Percentiles rank a stretch among this genome's conserved stretches.
Conservation (phyloP, 2,329 filamentous ascomycete species). For the Ceratocystis destructans region DNA sequence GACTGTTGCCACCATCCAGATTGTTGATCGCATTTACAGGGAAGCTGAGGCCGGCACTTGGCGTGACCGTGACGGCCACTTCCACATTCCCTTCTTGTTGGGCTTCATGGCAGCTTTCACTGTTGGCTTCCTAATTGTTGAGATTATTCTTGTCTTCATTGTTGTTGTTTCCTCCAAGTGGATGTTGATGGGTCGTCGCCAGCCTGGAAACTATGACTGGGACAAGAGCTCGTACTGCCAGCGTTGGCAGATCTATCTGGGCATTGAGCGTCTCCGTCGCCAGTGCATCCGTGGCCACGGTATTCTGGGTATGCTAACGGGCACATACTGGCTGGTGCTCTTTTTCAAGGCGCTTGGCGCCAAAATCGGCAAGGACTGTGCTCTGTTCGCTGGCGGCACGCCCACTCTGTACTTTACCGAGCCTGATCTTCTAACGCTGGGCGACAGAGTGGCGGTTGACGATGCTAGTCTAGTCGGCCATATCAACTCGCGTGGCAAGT, state of each 20-base stretch:
- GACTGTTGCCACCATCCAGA: conserved; percentile 35
- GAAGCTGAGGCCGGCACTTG: conserved; percentile 20
- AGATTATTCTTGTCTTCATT: conserved; percentile 31
- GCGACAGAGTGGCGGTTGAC: conserved; percentile 40
- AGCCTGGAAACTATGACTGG: conserved; percentile 43
- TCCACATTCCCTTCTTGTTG: conserved; percentile 30
- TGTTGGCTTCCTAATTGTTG: conserved; percentile 30
- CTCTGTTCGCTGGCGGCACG: conserved; percentile 39
- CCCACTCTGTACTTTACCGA: conserved; percentile 43
- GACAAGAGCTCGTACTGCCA: conserved; percentile 44
- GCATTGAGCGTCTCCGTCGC: conserved; percentile 37
- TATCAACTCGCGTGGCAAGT: conserved; percentile 43
- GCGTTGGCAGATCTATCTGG: conserved; percentile 42
- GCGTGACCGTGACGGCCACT: conserved; percentile 20
- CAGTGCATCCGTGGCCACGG: conserved; percentile 38
- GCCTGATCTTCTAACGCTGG: conserved; percentile 41
- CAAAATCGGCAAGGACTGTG: conserved; percentile 40
- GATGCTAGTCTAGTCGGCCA: conserved; percentile 43
- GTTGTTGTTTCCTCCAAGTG: conserved; percentile 37
- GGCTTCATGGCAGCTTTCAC: conserved; percentile 30
- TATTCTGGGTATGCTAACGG: conserved; percentile 39
- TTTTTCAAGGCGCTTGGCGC: conserved; percentile 43
- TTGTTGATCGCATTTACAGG: conserved; percentile 28
- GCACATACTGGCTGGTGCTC: conserved; percentile 37
- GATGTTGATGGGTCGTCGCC: conserved; percentile 36